Evolutionary conservation across 345 rosid species (phyloP), one percentile per base, ranked within the genome.

Genomic region (Acer negundo): DNA sequence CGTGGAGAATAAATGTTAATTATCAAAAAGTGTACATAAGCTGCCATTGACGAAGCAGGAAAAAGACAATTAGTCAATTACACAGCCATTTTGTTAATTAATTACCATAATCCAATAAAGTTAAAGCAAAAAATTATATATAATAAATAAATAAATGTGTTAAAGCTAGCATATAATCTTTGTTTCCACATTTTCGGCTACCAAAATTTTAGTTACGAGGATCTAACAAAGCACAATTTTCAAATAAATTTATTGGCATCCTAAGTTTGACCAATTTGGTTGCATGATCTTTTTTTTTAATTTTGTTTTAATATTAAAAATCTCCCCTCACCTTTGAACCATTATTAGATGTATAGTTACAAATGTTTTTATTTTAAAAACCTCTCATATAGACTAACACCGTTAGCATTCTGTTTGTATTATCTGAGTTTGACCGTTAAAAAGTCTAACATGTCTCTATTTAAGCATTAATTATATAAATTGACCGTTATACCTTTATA

Each of bases 161-260:
- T 10, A 16, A 59, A 22, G 58, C 55, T 53, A 67, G 38, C 38
- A 35, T 70, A 20, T 49, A 31, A 80, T 76, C 70, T 75, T 74
- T 73, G 74, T 69, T 76, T 77, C 79, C 70, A 73, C 62, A 20
- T 70, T 77, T 55, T 73, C 78, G 73, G 80, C 82, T 62, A 3
- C 58, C 12, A 58, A 22, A n/a, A 59, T 10, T 46, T 46, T 46
- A 46, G 49, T 46, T 46, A 9, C 64, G 23, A 59, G 64, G 64
- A 59, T 59, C 1, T 4, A 58, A 19, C 24, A n/a, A 58, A 17
- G 67, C 68, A 42, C 63, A 40, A 1, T 1, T 47, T 44, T 35
- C 38, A 35, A 35, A 35, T 35, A 35, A 35, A 35, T 35, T 35
- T 35, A 35, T 35, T 35, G 68, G 70, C 47, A 73, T 40, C 28